Base-by-base conservation (phyloP, 2,329 filamentous ascomycete genomes). In the Aspergillus amoenus region DNA sequence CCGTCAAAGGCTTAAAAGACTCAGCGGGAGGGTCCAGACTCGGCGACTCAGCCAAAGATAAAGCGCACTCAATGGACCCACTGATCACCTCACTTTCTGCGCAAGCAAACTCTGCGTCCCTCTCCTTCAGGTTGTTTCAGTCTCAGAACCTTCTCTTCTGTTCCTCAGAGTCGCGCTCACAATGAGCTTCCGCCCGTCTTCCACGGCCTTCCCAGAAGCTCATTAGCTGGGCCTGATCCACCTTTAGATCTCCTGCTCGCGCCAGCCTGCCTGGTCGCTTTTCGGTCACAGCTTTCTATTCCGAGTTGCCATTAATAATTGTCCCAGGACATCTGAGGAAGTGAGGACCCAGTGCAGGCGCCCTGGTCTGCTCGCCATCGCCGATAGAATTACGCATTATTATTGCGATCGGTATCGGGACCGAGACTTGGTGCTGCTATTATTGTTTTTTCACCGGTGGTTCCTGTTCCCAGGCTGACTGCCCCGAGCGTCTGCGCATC, bases 11-110 rank as follows among this genome's bases (percentile, higher is more conserved):
- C 32, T 39, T 45, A 45, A 24, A 22, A 24, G 22, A 12, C 9
- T 45, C n/a, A 13, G n/a, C 24, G 43, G 13, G 5, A 34, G 22
- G 42, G 51, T 57, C 62, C 60, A 57, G 62, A 62, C 62, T 61
- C 59, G 52, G 51, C 55, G 57, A 57, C 32, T 42, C 42, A 51
- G 39, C 42, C 50, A 45, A 43, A 39, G 44, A 44, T 21, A 52
- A 55, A 59, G 22, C 40, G 27, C 8, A 30, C 27, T 11, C 27
- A 30, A 30, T 4, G 9, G 56, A 63, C 59, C 61, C 61, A 57
- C 61, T 18, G 39, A 43, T 45, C 42, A 44, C 42, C 50, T 52
- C 50, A 52, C 24, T 32, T 30, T 18, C 22, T 42, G 34, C 30
- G 17, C 45, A 43, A 34, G 50, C 44, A 40, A 47, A 54, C 42